Percentiles rank a stretch among this genome's conserved stretches.
Evolutionary conservation across 1,139 yeast genomes (phyloP).

Genomic region (Suhomyces anneliseae): DNA sequence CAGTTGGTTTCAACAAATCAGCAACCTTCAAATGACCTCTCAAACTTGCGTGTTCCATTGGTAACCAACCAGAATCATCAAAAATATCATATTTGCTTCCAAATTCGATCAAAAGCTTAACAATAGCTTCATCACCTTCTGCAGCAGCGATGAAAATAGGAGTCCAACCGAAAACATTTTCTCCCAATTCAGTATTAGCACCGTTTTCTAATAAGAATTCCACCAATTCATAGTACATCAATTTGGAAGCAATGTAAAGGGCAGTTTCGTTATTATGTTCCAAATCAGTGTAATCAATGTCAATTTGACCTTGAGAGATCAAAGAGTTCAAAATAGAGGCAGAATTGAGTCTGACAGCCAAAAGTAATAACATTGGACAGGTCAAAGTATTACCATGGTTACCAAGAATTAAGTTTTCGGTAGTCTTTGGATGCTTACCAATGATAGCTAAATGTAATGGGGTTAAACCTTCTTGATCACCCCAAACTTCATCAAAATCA

Average conservation of each 20-base stretch:
- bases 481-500: slow-evolving; percentile 67
- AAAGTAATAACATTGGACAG: slow-evolving; percentile 55
- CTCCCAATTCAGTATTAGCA: slow-evolving; percentile 78
- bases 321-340: slow-evolving; percentile 56
- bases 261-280: slow-evolving; percentile 75
- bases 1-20: slow-evolving; percentile 52
- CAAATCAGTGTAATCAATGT: slow-evolving; percentile 61
- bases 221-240: slow-evolving; percentile 56
- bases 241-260: slow-evolving; percentile 73
- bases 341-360: slow-evolving; percentile 73
- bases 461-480: slow-evolving; percentile 77
- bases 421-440: slow-evolving; percentile 81
- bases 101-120: slow-evolving; percentile 50
- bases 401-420: slow-evolving; percentile 56
- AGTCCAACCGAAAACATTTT: slow-evolving; percentile 87
- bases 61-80: slow-evolving; percentile 95
- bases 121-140: slow-evolving; percentile 70
- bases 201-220: slow-evolving; percentile 54
- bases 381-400: slow-evolving; percentile 28
- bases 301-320: slow-evolving; percentile 57
- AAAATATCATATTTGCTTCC: slow-evolving; percentile 56
- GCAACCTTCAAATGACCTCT: slow-evolving; percentile 83
- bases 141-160: slow-evolving; percentile 90
- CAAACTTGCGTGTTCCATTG: slow-evolving; percentile 92
- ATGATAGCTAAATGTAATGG: slow-evolving; percentile 83